These are phyloP conservation scores for Botryococcus braunii DNA, from an alignment of 163 green algal species.

Conservation along the genomic window DNA sequence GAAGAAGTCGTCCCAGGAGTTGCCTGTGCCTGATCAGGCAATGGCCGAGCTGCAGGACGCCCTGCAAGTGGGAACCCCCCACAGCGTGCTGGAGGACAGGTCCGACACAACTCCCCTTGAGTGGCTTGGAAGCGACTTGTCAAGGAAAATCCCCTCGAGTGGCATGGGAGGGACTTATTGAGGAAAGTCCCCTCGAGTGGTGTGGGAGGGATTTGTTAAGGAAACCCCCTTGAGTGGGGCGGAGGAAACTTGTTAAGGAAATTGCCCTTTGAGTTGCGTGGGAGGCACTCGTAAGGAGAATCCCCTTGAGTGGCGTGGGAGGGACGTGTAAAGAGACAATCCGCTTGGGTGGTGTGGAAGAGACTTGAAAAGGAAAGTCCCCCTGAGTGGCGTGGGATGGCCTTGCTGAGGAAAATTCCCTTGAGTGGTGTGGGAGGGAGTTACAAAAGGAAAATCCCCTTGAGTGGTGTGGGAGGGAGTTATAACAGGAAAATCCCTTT, in stretches of 20 bases:
- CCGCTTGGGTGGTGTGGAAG: background rate
- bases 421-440: background rate
- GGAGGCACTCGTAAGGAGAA: background rate
- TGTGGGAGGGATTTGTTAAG: background rate
- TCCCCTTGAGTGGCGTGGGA: background rate
- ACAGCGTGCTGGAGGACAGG: conserved; percentile 3
- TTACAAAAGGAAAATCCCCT: too few species aligned
- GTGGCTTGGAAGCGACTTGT: background rate
- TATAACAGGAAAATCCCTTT: too few species aligned
- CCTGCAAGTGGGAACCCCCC: background rate
- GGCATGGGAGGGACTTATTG: background rate
- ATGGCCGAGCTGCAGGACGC: background rate
- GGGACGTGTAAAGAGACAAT: background rate
- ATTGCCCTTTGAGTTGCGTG: background rate
- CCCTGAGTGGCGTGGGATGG: background rate
- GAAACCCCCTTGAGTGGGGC: background rate
- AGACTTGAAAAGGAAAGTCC: background rate
- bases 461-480: too few species aligned
- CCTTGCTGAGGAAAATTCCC: too few species aligned
- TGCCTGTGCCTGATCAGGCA: background rate
- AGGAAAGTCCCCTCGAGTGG: background rate
- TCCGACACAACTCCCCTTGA: background rate
- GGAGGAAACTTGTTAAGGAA: background rate
- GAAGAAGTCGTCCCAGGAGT: conserved; percentile 6
- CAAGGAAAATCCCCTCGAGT: background rate